Percentiles rank a stretch among this genome's conserved stretches.
Conservation (phyloP, 1,284 basidiomycete genomes). For the Tilletiaria anomala region DNA sequence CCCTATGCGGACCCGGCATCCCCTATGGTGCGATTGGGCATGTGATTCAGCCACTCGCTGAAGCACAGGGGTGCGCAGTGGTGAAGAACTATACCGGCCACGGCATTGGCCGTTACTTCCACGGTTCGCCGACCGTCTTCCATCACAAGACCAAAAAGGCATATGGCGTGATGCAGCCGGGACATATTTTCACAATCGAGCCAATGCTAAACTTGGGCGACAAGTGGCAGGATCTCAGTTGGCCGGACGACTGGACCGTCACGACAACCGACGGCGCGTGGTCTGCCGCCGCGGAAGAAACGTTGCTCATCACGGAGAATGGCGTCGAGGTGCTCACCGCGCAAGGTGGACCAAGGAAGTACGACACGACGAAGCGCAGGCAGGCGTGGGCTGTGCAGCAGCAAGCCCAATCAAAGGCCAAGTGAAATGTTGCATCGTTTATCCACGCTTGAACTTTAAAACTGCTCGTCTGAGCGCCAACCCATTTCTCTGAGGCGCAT, state of each 20-base stretch:
- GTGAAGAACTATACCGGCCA: slow-evolving; percentile 67
- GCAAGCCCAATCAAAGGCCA: not conserved
- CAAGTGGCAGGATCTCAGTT: slow-evolving; percentile 27
- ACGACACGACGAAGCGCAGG: slow-evolving; percentile 15
- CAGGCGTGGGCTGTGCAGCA: not conserved
- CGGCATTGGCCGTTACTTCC: slow-evolving; percentile 71
- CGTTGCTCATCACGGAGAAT: slow-evolving; percentile 31
- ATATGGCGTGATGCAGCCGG: slow-evolving; percentile 35
- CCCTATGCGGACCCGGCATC: slow-evolving; percentile 58
- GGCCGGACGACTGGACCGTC: slow-evolving; percentile 39
- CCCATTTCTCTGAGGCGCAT: not conserved
- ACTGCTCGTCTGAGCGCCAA: not conserved
- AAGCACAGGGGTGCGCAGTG: slow-evolving; percentile 47
- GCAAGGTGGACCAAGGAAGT: slow-evolving; percentile 21
- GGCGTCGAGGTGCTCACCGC: slow-evolving; percentile 38
- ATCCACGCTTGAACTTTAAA: not conserved
- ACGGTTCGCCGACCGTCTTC: slow-evolving; percentile 67
- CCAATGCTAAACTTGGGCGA: slow-evolving; percentile 37
- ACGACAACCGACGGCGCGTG: slow-evolving; percentile 27
- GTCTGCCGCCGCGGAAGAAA: slow-evolving; percentile 37
- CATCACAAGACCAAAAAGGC: slow-evolving; percentile 46
- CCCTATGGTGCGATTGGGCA: slow-evolving; percentile 60
- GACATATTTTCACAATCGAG: slow-evolving; percentile 36
- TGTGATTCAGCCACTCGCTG: slow-evolving; percentile 52
- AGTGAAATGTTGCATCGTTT: not conserved